Conservation (phyloP, 306 rosid genomes). For the Elaeagnus macrophylla region DNA sequence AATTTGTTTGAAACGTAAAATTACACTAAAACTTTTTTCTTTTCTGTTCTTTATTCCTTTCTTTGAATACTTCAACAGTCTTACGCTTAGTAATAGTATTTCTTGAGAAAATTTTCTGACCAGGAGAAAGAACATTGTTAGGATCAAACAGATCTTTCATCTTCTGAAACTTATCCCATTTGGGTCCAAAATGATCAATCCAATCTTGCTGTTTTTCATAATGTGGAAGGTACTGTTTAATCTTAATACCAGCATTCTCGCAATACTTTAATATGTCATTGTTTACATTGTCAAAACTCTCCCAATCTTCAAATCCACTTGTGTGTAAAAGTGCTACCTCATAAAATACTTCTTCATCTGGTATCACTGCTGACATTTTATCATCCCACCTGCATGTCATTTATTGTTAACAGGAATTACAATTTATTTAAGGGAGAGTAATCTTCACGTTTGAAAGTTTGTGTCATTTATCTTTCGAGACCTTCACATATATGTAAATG, state of each 20-base stretch:
- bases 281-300: slow-evolving; percentile 53
- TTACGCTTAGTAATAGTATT: no score
- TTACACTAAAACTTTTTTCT: no score
- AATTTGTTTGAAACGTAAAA: no score
- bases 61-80: no score
- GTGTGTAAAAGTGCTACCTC: slow-evolving; percentile 65
- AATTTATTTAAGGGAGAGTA: no score
- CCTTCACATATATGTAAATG: no score
- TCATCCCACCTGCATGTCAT: slow-evolving; percentile 60
- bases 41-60: no score
- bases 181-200: slow-evolving; percentile 62
- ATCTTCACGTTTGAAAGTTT: no score
- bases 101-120: slow-evolving; percentile 54
- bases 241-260: slow-evolving; percentile 34
- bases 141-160: slow-evolving; percentile 69
- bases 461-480: no score
- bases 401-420: no score
- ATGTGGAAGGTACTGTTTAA: slow-evolving; percentile 70
- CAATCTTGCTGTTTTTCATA: slow-evolving; percentile 48
- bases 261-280: slow-evolving; percentile 57
- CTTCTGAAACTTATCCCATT: slow-evolving; percentile 54
- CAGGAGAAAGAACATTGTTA: slow-evolving; percentile 74
- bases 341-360: slow-evolving; percentile 82
- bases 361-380: slow-evolving; percentile 53
- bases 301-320: slow-evolving; percentile 63